These are phyloP conservation scores for Ramularia collo-cygni DNA, from an alignment of 2,329 filamentous ascomycete genomes.

Conservation along the genomic window DNA sequence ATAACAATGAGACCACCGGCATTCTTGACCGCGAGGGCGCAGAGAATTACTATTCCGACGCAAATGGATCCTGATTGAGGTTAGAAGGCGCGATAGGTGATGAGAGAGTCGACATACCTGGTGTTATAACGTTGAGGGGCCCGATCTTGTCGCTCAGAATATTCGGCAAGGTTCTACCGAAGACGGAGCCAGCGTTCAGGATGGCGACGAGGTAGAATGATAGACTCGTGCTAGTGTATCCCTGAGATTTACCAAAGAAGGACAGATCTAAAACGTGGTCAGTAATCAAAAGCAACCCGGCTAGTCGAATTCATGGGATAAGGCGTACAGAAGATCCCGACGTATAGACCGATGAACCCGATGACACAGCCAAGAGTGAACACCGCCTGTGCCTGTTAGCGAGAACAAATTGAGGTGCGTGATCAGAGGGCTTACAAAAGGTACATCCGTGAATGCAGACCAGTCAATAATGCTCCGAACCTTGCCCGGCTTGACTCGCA, in stretches of 20 bases:
- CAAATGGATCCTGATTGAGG: conserved; percentile 20
- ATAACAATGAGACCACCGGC: conserved; percentile 31
- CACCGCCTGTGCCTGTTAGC: conserved; percentile 18
- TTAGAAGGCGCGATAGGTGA: neutral
- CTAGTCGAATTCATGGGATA: no score
- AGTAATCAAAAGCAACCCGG: no score
- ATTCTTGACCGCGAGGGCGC: conserved; percentile 32
- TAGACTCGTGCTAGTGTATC: conserved; percentile 28
- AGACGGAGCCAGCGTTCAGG: conserved; percentile 35
- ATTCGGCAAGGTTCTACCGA: conserved; percentile 37
- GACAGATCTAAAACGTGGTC: conserved; percentile 35
- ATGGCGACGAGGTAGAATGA: conserved; percentile 40
- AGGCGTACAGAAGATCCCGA: conserved; percentile 35
- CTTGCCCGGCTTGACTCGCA: conserved; percentile 32
- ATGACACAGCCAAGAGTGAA: conserved; percentile 32
- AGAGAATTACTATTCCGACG: conserved; percentile 31
- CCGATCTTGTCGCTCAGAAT: conserved; percentile 35
- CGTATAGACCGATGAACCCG: conserved; percentile 37
- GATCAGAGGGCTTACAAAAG: conserved; percentile 23
- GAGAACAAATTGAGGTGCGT: neutral
- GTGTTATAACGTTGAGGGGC: conserved; percentile 32
- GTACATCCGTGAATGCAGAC: conserved; percentile 34
- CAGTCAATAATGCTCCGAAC: conserved; percentile 34
- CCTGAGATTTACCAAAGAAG: conserved; percentile 30
- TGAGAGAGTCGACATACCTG: conserved; percentile 13